phyloP scores from a whole-genome alignment of 108 stramenopile genomes.

The Aurantiochytrium sp. region DNA sequence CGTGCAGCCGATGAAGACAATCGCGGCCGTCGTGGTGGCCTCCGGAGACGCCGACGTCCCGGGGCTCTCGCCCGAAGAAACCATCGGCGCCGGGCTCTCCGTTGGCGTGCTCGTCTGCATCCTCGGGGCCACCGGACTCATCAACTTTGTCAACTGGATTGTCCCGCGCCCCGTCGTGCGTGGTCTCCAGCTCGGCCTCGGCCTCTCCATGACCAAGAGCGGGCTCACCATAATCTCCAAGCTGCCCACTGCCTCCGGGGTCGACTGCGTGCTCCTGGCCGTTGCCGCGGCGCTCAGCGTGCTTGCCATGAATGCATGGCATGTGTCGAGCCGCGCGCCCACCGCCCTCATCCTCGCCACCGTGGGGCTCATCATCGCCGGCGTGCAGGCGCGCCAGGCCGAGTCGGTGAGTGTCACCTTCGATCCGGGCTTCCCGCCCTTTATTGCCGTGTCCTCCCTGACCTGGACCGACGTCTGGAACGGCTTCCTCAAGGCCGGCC shows the following conservation, averaged over 20 bases:
- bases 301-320: slow-evolving; percentile 48
- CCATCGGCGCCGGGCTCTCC: slow-evolving; percentile 68
- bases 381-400: neutral
- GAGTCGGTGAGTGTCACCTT: neutral
- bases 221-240: slow-evolving; percentile 61
- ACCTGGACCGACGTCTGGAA: slow-evolving; percentile 59
- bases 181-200: slow-evolving; percentile 76
- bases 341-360: neutral
- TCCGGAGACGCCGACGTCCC: neutral
- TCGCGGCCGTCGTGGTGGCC: slow-evolving; percentile 67
- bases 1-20: slow-evolving; percentile 82
- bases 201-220: slow-evolving; percentile 56
- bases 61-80: slow-evolving; percentile 33
- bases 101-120: slow-evolving; percentile 59
- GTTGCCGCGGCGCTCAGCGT: slow-evolving; percentile 36
- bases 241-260: slow-evolving; percentile 52
- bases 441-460: slow-evolving; percentile 41
- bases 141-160: slow-evolving; percentile 66
- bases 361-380: neutral
- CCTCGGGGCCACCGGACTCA: slow-evolving; percentile 60
- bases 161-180: slow-evolving; percentile 66
- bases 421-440: neutral
- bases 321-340: neutral
- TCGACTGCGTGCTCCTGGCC: slow-evolving; percentile 61
- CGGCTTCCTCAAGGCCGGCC: slow-evolving; percentile 66